Percentiles rank a stretch among this genome's conserved stretches.
phyloP scores from a whole-genome alignment of 148 eudicot genomes.

The Rhododendron mucronatum region DNA sequence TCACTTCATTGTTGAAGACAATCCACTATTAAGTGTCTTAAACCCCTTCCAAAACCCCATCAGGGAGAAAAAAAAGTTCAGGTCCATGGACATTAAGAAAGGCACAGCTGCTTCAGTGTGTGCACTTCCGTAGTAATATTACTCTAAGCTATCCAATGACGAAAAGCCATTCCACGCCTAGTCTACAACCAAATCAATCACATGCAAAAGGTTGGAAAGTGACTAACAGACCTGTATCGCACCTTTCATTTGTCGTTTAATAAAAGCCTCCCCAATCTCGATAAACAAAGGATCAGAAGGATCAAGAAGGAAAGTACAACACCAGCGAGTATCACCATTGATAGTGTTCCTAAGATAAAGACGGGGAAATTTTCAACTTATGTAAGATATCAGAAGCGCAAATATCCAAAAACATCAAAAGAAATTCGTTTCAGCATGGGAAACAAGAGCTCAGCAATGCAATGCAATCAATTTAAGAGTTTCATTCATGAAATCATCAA shows the following conservation, averaged over 20 bases:
- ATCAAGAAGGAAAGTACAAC: constrained; percentile 92
- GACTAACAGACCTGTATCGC: background rate
- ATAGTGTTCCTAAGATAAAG: constrained; percentile 70
- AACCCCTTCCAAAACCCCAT: background rate
- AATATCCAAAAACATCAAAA: background rate
- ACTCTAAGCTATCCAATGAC: background rate
- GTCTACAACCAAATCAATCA: background rate
- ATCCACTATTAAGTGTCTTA: background rate
- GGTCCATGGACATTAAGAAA: background rate
- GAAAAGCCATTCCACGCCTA: background rate
- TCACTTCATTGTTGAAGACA: background rate
- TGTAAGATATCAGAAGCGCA: background rate
- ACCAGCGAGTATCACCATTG: constrained; percentile 80
- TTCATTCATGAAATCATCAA: background rate
- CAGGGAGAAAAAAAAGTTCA: background rate
- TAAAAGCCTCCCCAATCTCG: constrained; percentile 84
- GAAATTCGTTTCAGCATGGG: background rate
- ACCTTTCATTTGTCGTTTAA: constrained; percentile 80
- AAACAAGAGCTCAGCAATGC: background rate
- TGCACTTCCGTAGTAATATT: background rate
- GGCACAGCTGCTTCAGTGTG: background rate
- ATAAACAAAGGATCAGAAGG: constrained; percentile 95
- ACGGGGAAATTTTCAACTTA: constrained; percentile 1
- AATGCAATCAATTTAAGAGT: background rate
- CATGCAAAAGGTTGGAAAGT: background rate